A percentile compares a stretch with the other conserved stretches of the same genome.
These are phyloP conservation scores for Heimioporus sp. DNA, from an alignment of 768 basidiomycete species.

Conservation along the genomic window DNA sequence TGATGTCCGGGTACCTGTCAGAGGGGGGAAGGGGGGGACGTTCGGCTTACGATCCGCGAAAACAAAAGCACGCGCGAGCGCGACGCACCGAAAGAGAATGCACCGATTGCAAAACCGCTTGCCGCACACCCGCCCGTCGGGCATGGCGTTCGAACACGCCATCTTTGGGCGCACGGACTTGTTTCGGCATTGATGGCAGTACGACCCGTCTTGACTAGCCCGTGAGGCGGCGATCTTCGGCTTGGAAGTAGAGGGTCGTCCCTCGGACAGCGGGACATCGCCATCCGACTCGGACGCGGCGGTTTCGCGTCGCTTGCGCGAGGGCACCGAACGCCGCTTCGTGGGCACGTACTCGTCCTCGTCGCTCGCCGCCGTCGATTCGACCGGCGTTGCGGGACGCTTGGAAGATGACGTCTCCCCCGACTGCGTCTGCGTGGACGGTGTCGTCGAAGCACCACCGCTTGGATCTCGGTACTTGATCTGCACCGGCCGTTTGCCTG, in stretches of 20 bases:
- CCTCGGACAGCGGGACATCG: constrained; percentile 11
- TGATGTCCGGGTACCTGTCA: constrained; percentile 38
- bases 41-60: too few species aligned
- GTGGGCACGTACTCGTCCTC: too few species aligned
- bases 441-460: not conserved
- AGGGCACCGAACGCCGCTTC: constrained; percentile 10
- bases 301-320: constrained; percentile 16
- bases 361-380: too few species aligned
- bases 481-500: constrained; percentile 25
- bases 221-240: constrained; percentile 4
- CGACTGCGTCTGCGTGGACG: not conserved
- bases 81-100: constrained; percentile 35
- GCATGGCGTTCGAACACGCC: constrained; percentile 29
- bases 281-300: constrained; percentile 12
- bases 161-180: constrained; percentile 31
- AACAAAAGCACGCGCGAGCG: too few species aligned
- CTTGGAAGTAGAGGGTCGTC: constrained; percentile 1
- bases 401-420: too few species aligned
- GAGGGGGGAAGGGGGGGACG: too few species aligned
- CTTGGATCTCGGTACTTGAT: constrained; percentile 30
- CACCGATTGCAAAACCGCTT: constrained; percentile 37
- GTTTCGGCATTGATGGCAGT: constrained; percentile 39
- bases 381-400: too few species aligned
- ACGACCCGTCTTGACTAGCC: too few species aligned
- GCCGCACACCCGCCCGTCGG: constrained; percentile 24